Percentiles rank a stretch among this genome's conserved stretches.
These are phyloP conservation scores for Agarophyton chilense DNA, from an alignment of 23 red algal genomes.

Conservation along the genomic window DNA sequence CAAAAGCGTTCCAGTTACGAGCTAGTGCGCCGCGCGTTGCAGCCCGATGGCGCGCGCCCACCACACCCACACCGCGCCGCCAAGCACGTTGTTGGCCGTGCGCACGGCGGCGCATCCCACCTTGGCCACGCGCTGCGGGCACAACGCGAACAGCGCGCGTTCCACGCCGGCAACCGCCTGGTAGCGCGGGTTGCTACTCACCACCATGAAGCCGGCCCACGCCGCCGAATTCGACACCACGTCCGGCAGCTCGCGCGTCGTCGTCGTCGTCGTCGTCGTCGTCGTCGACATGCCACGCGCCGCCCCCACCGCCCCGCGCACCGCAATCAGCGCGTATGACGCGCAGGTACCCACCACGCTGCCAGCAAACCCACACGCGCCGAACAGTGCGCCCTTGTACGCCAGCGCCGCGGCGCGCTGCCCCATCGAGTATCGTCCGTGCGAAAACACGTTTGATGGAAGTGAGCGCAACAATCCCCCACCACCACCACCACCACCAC, in stretches of 20 bases:
- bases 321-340: constrained; percentile 29
- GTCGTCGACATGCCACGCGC: no score
- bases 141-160: constrained; percentile 63
- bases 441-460: constrained; percentile 80
- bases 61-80: constrained; percentile 93
- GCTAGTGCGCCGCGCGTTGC: no score
- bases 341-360: constrained; percentile 68
- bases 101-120: constrained; percentile 62
- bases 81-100: constrained; percentile 90
- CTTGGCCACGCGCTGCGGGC: constrained; percentile 73
- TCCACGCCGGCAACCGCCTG: constrained; percentile 90
- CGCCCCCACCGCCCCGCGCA: constrained; percentile 16
- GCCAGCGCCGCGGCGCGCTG: constrained; percentile 59
- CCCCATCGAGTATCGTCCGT: constrained; percentile 31
- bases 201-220: constrained; percentile 98
- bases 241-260: constrained; percentile 60
- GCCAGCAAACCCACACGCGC: constrained; percentile 77
- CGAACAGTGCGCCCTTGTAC: constrained; percentile 83
- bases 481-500: background rate
- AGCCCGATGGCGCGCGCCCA: constrained; percentile 63
- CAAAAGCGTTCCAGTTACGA: no score
- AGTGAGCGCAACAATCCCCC: background rate
- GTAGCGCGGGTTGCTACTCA: constrained; percentile 91
- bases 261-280: no score
- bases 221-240: constrained; percentile 73